A percentile compares a stretch with the other conserved stretches of the same genome.
Conservation (phyloP, 2,329 filamentous ascomycete genomes). For the Cercospora nicotianae region DNA sequence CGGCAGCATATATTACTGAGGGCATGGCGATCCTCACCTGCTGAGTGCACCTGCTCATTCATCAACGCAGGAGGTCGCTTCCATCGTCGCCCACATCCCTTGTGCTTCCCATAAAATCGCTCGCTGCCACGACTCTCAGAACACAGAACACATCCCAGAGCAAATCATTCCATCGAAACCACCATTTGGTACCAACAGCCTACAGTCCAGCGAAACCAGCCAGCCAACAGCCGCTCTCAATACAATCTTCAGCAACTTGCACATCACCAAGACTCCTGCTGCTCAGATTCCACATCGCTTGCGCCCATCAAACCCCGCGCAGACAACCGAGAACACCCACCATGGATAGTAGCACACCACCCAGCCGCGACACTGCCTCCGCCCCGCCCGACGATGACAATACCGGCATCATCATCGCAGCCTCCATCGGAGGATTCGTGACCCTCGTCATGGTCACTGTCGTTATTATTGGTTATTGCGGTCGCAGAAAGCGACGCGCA, state of each 20-base stretch:
- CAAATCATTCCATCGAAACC: background rate
- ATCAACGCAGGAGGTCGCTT: background rate
- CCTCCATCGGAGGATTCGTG: background rate
- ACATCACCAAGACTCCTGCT: background rate
- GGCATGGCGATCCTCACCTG: background rate
- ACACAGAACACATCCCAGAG: background rate
- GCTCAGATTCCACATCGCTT: background rate
- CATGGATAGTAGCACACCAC: background rate
- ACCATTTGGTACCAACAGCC: background rate
- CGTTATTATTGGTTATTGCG: too few species aligned
- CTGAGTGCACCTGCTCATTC: background rate
- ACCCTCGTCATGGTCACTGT: background rate
- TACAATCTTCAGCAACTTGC: too few species aligned
- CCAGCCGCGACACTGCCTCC: background rate
- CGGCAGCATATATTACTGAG: background rate
- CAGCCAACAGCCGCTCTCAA: background rate
- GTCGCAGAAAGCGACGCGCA: background rate
- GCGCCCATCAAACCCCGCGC: background rate
- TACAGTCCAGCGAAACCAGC: background rate
- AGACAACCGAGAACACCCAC: background rate
- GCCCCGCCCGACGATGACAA: too few species aligned
- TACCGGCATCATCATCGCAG: background rate
- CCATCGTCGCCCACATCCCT: background rate
- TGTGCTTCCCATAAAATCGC: background rate
- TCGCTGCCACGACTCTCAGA: background rate